phyloP scores from a whole-genome alignment of 2,329 filamentous ascomycete species.

The Penicillium sumatraense region DNA sequence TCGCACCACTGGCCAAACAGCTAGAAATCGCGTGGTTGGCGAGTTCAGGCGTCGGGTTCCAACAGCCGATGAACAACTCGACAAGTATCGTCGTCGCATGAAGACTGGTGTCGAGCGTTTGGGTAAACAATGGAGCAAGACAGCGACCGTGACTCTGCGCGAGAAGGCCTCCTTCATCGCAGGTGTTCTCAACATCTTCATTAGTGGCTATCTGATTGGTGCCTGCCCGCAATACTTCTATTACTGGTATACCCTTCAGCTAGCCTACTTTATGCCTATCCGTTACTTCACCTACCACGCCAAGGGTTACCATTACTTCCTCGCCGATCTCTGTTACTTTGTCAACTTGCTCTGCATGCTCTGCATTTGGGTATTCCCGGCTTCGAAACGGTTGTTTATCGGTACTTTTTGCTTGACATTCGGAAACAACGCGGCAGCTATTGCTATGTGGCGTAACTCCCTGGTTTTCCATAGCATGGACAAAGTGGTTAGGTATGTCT shows the following conservation, averaged over 20 bases:
- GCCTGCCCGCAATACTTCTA: conserved; percentile 85
- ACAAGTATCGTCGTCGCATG: conserved; percentile 88
- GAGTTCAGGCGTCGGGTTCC: conserved; percentile 88
- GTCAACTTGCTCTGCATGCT: conserved; percentile 85
- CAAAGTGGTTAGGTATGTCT: conserved; percentile 81
- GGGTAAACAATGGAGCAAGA: conserved; percentile 84
- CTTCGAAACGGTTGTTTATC: conserved; percentile 89
- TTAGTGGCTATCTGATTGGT: conserved; percentile 92
- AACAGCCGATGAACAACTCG: conserved; percentile 87
- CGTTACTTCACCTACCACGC: conserved; percentile 89
- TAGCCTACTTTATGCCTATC: conserved; percentile 96
- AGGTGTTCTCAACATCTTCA: conserved; percentile 95
- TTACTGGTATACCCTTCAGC: conserved; percentile 85
- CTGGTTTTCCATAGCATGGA: conserved; percentile 98
- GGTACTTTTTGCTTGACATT: conserved; percentile 90
- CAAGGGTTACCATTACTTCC: conserved; percentile 94
- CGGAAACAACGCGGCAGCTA: conserved; percentile 96
- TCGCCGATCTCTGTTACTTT: conserved; percentile 97
- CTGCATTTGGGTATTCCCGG: conserved; percentile 87
- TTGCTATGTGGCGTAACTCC: conserved; percentile 99
- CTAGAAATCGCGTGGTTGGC: conserved; percentile 88
- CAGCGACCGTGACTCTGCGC: conserved; percentile 81
- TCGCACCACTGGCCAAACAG: conserved; percentile 73
- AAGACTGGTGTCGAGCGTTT: conserved; percentile 85
- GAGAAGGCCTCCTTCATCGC: conserved; percentile 97